Percentiles rank a stretch among this genome's conserved stretches.
These are phyloP conservation scores for Choiromyces venosus DNA, from an alignment of 495 filamentous ascomycete species.

Conservation along the genomic window DNA sequence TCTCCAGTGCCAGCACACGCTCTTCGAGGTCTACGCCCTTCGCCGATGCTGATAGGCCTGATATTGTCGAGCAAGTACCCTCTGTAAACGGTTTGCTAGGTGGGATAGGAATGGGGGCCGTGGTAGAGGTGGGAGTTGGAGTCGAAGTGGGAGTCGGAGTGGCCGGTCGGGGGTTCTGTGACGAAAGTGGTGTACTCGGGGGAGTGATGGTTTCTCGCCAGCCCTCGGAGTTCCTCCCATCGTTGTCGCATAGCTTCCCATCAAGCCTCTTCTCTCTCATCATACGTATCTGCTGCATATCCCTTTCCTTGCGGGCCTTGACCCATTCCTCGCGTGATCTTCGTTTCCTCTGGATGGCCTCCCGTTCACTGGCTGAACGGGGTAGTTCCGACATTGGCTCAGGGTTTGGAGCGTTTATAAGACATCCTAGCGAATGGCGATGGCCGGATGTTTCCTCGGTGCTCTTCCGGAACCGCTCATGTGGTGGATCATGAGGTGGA, in stretches of 20 bases:
- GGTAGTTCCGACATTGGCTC: conserved; percentile 11
- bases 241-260: not conserved
- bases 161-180: conserved; percentile 16
- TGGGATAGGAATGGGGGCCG: not conserved
- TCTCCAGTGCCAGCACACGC: conserved; percentile 39
- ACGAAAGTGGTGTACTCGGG: conserved; percentile 4
- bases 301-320: conserved; percentile 36
- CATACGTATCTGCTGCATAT: conserved; percentile 32
- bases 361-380: conserved; percentile 10
- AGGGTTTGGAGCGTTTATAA: conserved; percentile 7
- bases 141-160: not conserved
- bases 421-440: conserved; percentile 15
- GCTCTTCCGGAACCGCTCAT: not conserved
- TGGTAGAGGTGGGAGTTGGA: not conserved
- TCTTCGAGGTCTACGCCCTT: conserved; percentile 40
- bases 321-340: conserved; percentile 36
- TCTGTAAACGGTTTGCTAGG: conserved; percentile 1
- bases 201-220: not conserved
- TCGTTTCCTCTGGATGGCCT: conserved; percentile 18
- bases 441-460: conserved; percentile 12
- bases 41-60: not conserved
- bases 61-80: conserved; percentile 4
- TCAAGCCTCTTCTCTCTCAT: conserved; percentile 25
- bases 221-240: conserved; percentile 11
- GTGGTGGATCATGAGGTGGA: conserved; percentile 24